Evolutionary conservation across 768 basidiomycete genomes (phyloP), one percentile per base, ranked within the genome.

Genomic region (Suillus lakei): DNA sequence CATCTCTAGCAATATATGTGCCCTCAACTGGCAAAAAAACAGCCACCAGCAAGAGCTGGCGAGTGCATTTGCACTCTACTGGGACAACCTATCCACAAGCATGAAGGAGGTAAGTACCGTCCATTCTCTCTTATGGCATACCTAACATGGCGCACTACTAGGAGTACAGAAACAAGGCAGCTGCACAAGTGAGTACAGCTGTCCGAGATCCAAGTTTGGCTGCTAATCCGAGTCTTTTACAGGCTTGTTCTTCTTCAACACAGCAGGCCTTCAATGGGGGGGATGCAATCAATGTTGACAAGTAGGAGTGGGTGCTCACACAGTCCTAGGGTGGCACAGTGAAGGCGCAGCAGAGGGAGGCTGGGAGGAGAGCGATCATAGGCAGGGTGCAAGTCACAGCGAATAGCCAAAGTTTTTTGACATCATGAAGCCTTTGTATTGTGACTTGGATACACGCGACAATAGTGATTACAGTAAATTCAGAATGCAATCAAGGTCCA

Each of bases 311-410:
- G 44, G 21, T 44, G 8, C 44, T 9, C 2, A 1, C 21, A 44
- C 21, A 44, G 21, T n/a, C 44, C 44, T 44, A 44, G 44, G 44
- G 44, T 0, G 44, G 21, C n/a, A n/a, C n/a, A n/a, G n/a, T n/a
- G n/a, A n/a, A n/a, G n/a, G n/a, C n/a, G n/a, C n/a, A n/a, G n/a
- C n/a, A n/a, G n/a, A n/a, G n/a, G n/a, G 81, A 81, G 23, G 75
- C 66, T 3, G 85, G 85, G 69, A 84, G 83, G 12, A 82, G 66
- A 21, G 74, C 71, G 65, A 82, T 70, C 44, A 84, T 72, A 3
- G 88, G 86, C 21, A 90, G 60, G 44, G 80, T 80, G 28, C 83
- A 77, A 8, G 76, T 71, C 43, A 91, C 74, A 48, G 88, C 87
- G 39, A 71, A 64, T n/a, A 85, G 72, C 72, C 86, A 91, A 2